Conservation (phyloP, 31 red algal species). For the Porphyra umbilicalis region DNA sequence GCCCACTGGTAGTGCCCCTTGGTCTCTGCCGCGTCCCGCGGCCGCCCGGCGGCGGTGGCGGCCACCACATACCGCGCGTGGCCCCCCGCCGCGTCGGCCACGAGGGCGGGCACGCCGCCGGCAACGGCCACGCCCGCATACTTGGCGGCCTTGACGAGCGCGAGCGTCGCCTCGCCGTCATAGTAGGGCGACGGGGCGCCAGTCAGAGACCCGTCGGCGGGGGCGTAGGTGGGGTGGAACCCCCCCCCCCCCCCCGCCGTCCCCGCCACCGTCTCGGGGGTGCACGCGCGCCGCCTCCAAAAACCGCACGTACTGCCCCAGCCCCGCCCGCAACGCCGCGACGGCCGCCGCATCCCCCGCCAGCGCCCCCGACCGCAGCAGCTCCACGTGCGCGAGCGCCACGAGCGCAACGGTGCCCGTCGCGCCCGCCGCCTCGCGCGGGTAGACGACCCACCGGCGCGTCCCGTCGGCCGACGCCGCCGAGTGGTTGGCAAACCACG, state of each 20-base stretch:
- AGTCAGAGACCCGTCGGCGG: not conserved
- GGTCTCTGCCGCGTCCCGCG: not conserved
- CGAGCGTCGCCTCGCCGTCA: not conserved
- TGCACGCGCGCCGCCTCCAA: not conserved
- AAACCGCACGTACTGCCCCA: not conserved
- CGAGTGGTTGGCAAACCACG: not conserved
- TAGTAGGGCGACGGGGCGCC: not conserved
- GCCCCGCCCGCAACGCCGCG: not conserved
- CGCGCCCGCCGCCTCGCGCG: not conserved
- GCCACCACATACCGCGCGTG: not conserved
- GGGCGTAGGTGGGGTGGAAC: not conserved
- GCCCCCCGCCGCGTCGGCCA: not conserved
- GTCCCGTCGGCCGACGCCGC: not conserved
- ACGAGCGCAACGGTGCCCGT: not conserved
- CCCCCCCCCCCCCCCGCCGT: no score
- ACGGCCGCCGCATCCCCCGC: not conserved
- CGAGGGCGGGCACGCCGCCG: not conserved
- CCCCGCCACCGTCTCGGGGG: not conserved
- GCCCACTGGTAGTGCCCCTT: not conserved
- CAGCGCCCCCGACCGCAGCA: not conserved
- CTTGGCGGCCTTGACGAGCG: not conserved
- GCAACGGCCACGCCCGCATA: not conserved
- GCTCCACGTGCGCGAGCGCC: not conserved
- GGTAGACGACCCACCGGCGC: not conserved
- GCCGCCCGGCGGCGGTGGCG: not conserved